Base-by-base conservation (phyloP, 352 stramenopile species). In the Phytophthora sojae region DNA sequence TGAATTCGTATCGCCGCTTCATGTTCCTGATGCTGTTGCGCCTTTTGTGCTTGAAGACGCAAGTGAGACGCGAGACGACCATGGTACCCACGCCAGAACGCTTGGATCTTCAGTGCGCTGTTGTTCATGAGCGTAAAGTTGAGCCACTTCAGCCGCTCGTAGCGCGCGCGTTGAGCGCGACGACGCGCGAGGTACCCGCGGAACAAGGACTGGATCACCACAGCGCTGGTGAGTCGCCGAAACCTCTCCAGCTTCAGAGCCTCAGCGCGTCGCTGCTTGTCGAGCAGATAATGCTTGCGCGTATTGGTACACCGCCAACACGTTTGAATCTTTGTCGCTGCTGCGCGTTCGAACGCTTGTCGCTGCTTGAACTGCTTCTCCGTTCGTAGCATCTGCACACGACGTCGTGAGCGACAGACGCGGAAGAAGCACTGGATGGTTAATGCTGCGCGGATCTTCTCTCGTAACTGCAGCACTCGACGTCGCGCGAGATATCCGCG, bases 91-190 rank as follows among this genome's bases (percentile, higher is more conserved):
- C 90, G 82, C 85, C 86, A 96, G 30, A 74, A 81, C 0, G 80
- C 75, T 60, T 96, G 90, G 55, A 96, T 94, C n/a, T 81, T 81
- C 11, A 96, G 71, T 9, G 85, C 88, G 17, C 80, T 87, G 23
- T 72, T 74, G 51, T 93, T 83, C 78, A 93, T 75, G 9, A 86
- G 59, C 4, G 81, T 80, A 2, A 85, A 69, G 50, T 92, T 83
- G 70, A 91, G 78, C 80, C 79, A 90, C 69, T 89, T 89, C 47
- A 95, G 79, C 63, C 83, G 83, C 47, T 94, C 85, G 59, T 82
- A 87, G 8, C 86, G 85, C 54, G 75, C 64, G 7, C 74, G 76
- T 53, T 92, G 82, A 0, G 81, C 76, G 0, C 37, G 61, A 1
- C 87, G 75, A 2, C 90, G 85, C 35, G 82, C 81, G 23, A 79